phyloP scores from a whole-genome alignment of 2,329 filamentous ascomycete genomes.

The Reticulascus tulasneorum region DNA sequence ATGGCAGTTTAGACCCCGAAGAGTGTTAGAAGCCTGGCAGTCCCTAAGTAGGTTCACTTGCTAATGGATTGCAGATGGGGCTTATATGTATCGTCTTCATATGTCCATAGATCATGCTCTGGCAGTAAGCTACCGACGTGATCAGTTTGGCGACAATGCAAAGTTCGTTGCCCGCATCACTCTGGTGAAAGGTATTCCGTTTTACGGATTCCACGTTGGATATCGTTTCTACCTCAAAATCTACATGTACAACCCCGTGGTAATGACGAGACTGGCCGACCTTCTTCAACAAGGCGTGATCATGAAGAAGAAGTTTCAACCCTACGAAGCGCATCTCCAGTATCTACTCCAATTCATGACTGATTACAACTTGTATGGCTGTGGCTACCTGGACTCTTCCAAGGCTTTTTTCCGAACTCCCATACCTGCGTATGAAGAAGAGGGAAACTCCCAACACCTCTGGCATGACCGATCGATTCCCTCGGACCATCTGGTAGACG shows the following conservation, averaged over 20 bases:
- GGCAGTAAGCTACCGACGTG: constrained; percentile 76
- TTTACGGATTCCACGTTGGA: constrained; percentile 93
- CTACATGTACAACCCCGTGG: constrained; percentile 82
- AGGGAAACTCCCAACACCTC: constrained; percentile 56
- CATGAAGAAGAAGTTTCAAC: constrained; percentile 79
- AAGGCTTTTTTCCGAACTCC: constrained; percentile 72
- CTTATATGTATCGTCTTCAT: constrained; percentile 74
- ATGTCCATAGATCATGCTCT: constrained; percentile 88
- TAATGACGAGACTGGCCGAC: constrained; percentile 85
- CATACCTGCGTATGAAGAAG: constrained; percentile 64
- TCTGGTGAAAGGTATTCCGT: constrained; percentile 87
- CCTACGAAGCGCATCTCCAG: constrained; percentile 90
- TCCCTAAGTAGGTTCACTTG: background rate
- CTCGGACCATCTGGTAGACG: constrained; percentile 54
- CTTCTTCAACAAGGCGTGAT: constrained; percentile 84
- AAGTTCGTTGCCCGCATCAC: constrained; percentile 86
- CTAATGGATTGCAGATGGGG: constrained; percentile 52
- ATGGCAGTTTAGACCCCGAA: constrained; percentile 61
- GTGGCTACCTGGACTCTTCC: constrained; percentile 73
- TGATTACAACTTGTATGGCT: constrained; percentile 96
- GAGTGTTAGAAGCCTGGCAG: constrained; percentile 51
- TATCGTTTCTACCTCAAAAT: constrained; percentile 91
- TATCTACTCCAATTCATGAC: constrained; percentile 96
- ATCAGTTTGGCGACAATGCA: constrained; percentile 62
- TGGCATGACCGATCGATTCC: constrained; percentile 79